Percentiles rank a stretch among this genome's conserved stretches.
Evolutionary conservation across 2,329 filamentous ascomycete genomes (phyloP).

Genomic region (Calonectria fujianensis): DNA sequence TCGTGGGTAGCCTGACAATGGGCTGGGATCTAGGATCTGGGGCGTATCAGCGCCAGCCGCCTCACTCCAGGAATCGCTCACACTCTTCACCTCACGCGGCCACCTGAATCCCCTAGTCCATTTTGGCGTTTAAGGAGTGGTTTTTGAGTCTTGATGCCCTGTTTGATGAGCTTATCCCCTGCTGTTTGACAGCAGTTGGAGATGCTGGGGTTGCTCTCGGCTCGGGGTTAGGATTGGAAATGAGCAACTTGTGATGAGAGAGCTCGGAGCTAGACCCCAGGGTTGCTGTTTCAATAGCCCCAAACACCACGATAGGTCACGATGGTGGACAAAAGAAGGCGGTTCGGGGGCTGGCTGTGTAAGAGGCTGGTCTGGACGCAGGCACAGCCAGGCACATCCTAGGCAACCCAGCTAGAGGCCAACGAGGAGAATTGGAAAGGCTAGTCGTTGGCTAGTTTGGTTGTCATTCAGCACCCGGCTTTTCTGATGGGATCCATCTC

Average conservation of each 20-base stretch:
- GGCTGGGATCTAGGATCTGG: conserved; percentile 48
- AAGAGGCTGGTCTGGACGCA: conserved; percentile 42
- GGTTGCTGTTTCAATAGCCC: conserved; percentile 33
- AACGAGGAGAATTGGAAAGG: conserved; percentile 28
- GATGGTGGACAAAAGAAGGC: conserved; percentile 31
- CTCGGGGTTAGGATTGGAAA: conserved; percentile 19
- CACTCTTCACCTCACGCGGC: conserved; percentile 35
- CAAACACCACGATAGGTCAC: conserved; percentile 29
- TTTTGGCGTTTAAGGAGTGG: conserved; percentile 28
- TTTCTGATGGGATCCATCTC: conserved; percentile 25
- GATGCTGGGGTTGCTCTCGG: conserved; percentile 24
- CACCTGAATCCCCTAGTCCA: conserved; percentile 28
- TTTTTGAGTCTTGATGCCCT: conserved; percentile 34
- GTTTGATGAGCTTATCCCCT: conserved; percentile 31
- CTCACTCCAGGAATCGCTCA: conserved; percentile 48
- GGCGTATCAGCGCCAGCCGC: conserved; percentile 48
- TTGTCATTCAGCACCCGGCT: conserved; percentile 25
- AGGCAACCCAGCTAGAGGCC: conserved; percentile 34
- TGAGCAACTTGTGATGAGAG: conserved; percentile 30
- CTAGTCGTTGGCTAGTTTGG: conserved; percentile 47
- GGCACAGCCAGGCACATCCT: conserved; percentile 49
- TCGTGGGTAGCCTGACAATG: conserved; percentile 50
- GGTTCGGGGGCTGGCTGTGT: conserved; percentile 25
- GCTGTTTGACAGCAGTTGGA: conserved; percentile 28
- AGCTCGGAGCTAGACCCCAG: conserved; percentile 17